Base-by-base conservation (phyloP, 306 rosid genomes). In the Gastrolobium villosum region DNA sequence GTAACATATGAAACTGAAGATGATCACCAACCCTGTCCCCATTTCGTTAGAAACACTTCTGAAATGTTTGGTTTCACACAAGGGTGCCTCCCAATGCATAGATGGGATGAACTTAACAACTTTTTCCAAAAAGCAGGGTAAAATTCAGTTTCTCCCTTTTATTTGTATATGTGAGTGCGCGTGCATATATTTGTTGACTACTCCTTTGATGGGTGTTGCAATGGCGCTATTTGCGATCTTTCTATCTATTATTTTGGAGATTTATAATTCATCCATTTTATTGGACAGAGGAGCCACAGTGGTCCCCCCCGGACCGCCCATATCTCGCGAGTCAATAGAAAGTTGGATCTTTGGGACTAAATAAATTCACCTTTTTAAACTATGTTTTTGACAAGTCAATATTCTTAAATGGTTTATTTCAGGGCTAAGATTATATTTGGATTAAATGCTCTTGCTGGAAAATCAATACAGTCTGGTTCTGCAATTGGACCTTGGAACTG, bases 391-490 rank as follows among this genome's bases (percentile, higher is more conserved):
- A 68, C 6, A 70, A 36, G 44, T 6, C n/a, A 50, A 55, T 70
- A 7, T 70, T 63, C 48, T 44, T 61, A 69, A 57, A 36, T 37
- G 45, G 56, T 44, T 76, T 57, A 20, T 63, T 87, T 56, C 91
- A 95, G 99, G 90, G 97, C 93, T 63, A 90, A 87, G 84, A 83
- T 95, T 64, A 54, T 93, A 56, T 95, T 95, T 53, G 99, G 99
- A 55, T 82, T 95, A 48, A 95, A 91, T 43, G 99, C 98, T 67
- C 97, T 95, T 76, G 61, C 65, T 3, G 99, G 99, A 67, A 79
- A 79, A 82, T n/a, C 85, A 3, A 57, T 93, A n/a, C 70, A 70
- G 1, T 13, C 84, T 1, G 76, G 84, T 37, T 80, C 91, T 77
- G 65, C 98, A 14, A 59, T 26, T 26, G 99, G 99, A 79, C 86